Base-by-base conservation (phyloP, 2,329 filamentous ascomycete genomes). In the Zymoseptoria ardabiliae region DNA sequence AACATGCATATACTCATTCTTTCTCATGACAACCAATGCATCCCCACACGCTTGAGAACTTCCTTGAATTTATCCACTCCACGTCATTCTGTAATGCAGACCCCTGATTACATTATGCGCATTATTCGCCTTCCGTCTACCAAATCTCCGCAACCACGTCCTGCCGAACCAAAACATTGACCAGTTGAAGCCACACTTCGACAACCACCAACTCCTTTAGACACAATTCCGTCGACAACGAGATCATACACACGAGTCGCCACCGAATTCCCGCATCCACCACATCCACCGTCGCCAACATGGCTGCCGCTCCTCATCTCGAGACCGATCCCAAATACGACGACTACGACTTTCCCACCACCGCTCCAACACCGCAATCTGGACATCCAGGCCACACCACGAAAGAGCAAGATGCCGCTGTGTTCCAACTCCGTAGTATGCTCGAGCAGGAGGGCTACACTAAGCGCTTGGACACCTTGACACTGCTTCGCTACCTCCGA, bases 361-460 rank as follows among this genome's bases (percentile, higher is more conserved):
- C 84, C 63, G 85, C 90, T 53, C 84, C 89, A 58, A 84, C 85
- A 67, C 74, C 82, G 53, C 84, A 87, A 72, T 79, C 81, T 69
- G 94, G 94, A 66, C 91, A 97, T 76, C 87, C 93, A 63, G 94
- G 94, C 73, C 85, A 95, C 76, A 88, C 95, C 70, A 94, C 88
- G 58, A 81, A 85, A 59, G 84, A 89, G 75, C 91, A 97, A 80
- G 89, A 96, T 83, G 91, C 91, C 57, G 87, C 93, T 78, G 88
- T 97, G 53, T 79, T 85, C 72, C 90, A 97, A 81, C 81, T 99
- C 73, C 87, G 94, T 64, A 79, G 85, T 77, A 82, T 89, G 81
- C 85, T 99, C 61, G 94, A 97, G 83, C 77, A 85, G 66, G 85
- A 87, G 73, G 92, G 92, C 59, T 89, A 85, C 78, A 93, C 82